phyloP scores from a whole-genome alignment of 768 basidiomycete species.

The Naganishia randhawae region DNA sequence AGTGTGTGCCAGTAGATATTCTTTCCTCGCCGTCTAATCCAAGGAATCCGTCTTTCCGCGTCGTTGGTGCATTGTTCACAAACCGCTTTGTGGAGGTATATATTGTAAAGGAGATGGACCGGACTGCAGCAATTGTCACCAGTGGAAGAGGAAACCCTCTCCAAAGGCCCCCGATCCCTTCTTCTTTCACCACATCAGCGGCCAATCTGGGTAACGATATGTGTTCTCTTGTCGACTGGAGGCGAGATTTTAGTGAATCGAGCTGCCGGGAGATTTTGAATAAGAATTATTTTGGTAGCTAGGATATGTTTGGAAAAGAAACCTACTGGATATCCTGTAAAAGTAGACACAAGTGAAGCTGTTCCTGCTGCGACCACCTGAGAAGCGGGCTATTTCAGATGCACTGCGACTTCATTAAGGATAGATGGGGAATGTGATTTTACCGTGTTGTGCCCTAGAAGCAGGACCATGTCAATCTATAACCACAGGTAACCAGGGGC shows the following conservation, averaged over 20 bases:
- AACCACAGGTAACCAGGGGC: neutral
- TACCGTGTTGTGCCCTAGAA: constrained; percentile 10
- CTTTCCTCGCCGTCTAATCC: constrained; percentile 14
- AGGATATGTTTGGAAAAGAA: constrained; percentile 48
- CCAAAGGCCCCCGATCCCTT: constrained; percentile 58
- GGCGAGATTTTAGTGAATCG: constrained; percentile 88
- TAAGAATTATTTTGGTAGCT: neutral
- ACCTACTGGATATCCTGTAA: constrained; percentile 72
- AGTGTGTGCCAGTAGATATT: constrained; percentile 5
- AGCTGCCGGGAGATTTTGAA: constrained; percentile 52
- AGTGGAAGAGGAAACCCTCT: constrained; percentile 64
- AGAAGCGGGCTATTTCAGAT: neutral
- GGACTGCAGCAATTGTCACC: constrained; percentile 91
- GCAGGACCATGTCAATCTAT: neutral
- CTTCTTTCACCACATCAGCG: constrained; percentile 46
- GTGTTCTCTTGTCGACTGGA: constrained; percentile 76
- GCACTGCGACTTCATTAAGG: neutral
- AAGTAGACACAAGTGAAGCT: constrained; percentile 85
- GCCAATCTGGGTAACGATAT: constrained; percentile 65
- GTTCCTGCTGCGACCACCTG: constrained; percentile 71
- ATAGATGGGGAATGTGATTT: neutral
- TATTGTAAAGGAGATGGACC: constrained; percentile 55
- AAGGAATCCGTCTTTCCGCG: neutral
- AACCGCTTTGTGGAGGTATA: constrained; percentile 45
- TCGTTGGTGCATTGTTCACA: constrained; percentile 21